A percentile compares a stretch with the other conserved stretches of the same genome.
These are phyloP conservation scores for Suillus plorans DNA, from an alignment of 768 basidiomycete species.

Conservation along the genomic window DNA sequence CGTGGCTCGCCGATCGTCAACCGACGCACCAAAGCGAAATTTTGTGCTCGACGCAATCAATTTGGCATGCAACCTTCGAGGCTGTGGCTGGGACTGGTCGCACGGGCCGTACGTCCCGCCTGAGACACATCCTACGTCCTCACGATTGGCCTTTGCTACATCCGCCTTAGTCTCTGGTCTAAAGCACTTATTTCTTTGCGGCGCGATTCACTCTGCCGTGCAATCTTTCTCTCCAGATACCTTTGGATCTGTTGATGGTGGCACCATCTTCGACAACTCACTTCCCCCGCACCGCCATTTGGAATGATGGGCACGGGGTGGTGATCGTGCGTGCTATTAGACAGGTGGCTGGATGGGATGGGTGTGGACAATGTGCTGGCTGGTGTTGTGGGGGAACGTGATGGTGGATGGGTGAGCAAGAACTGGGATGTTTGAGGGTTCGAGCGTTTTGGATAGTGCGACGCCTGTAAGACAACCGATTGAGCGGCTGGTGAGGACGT, in stretches of 20 bases:
- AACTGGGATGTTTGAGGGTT: too few relatives aligned
- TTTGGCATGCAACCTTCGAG: constrained; percentile 51
- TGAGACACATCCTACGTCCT: constrained; percentile 41
- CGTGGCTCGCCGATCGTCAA: neutral
- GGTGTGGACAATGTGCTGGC: constrained; percentile 36
- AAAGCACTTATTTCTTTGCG: constrained; percentile 39
- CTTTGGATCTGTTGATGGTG: constrained; percentile 22
- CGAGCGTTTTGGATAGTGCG: too few relatives aligned
- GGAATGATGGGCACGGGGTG: constrained; percentile 54
- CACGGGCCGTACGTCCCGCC: constrained; percentile 24
- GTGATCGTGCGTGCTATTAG: constrained; percentile 38
- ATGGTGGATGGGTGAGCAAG: too few relatives aligned
- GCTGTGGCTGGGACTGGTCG: constrained; percentile 64
- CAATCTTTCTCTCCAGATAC: constrained; percentile 46
- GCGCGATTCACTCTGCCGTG: constrained; percentile 44
- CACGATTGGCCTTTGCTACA: constrained; percentile 38
- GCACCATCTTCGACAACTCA: constrained; percentile 33
- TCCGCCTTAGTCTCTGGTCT: constrained; percentile 35
- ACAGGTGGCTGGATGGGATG: constrained; percentile 32
- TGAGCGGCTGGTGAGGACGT: too few relatives aligned
- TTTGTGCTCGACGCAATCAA: constrained; percentile 43
- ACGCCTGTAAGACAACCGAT: too few relatives aligned
- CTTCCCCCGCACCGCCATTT: constrained; percentile 44
- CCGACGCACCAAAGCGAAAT: neutral
- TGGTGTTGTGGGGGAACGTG: constrained; percentile 14